Conservation (phyloP, 2,329 filamentous ascomycete genomes). For the Calonectria leucothoes region DNA sequence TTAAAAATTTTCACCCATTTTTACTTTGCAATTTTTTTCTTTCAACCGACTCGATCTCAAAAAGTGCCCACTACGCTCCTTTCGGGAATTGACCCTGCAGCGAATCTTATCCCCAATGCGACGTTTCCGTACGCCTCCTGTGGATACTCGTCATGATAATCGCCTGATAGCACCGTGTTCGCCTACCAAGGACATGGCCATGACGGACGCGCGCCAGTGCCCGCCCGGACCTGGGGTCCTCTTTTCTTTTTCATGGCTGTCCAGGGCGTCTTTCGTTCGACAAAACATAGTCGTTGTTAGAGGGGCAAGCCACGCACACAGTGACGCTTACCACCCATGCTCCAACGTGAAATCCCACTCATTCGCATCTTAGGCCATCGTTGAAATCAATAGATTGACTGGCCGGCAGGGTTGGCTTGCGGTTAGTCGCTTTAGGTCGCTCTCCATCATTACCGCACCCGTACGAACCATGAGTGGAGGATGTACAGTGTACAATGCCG, state of each 20-base stretch:
- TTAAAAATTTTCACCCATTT: conserved; percentile 6
- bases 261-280: background rate
- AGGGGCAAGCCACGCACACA: background rate
- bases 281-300: background rate
- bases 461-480: background rate
- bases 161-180: conserved; percentile 7
- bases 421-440: background rate
- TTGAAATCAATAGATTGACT: conserved; percentile 1
- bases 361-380: conserved; percentile 1
- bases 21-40: background rate
- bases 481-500: background rate
- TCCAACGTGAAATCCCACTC: background rate
- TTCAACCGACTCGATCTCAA: background rate
- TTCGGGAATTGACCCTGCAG: background rate
- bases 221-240: background rate
- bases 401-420: background rate
- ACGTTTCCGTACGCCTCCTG: background rate
- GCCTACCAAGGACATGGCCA: background rate
- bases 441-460: background rate
- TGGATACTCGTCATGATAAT: background rate
- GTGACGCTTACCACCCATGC: background rate
- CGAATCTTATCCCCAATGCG: conserved; percentile 6
- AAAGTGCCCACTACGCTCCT: background rate
- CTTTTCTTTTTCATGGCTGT: background rate
- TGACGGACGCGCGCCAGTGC: background rate